Conservation (phyloP, 805 yeast genomes). For the Spathaspora gorwiae region DNA sequence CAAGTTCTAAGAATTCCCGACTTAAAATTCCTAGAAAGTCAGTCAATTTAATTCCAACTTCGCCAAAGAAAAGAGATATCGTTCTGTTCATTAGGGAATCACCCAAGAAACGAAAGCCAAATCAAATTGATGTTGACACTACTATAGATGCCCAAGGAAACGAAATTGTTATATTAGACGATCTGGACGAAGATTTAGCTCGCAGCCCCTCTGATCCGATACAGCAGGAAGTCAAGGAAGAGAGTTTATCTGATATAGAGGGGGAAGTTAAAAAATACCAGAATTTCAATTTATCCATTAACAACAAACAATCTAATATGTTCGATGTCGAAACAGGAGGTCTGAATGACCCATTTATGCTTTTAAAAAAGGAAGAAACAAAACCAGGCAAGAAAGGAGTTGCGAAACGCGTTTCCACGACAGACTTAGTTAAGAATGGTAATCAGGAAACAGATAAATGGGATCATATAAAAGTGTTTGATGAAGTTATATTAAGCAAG, state of each 20-base stretch:
- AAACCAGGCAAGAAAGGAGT: neutral
- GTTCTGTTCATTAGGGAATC: conserved; percentile 2
- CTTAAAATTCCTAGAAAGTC: neutral
- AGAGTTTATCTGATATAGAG: conserved; percentile 10
- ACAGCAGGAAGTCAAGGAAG: neutral
- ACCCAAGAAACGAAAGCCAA: conserved; percentile 1
- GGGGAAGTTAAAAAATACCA: conserved; percentile 16
- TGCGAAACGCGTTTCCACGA: neutral
- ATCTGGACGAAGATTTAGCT: neutral
- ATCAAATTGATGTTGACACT: neutral
- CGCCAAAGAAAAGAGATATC: conserved; percentile 1
- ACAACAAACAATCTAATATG: neutral
- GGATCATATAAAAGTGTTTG: conserved; percentile 18
- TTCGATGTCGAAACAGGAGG: neutral
- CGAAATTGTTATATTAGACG: neutral
- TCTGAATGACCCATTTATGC: neutral
- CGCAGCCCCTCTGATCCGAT: neutral
- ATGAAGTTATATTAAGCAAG: conserved; percentile 23
- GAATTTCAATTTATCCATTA: neutral
- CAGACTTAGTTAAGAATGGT: no score
- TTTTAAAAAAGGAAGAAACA: neutral
- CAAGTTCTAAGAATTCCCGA: neutral
- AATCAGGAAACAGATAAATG: neutral
- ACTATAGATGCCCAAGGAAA: conserved; percentile 1
- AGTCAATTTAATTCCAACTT: neutral